A percentile compares a stretch with the other conserved stretches of the same genome.
These are phyloP conservation scores for Penicillium verrucosum DNA, from an alignment of 2,329 filamentous ascomycete species.

Conservation along the genomic window DNA sequence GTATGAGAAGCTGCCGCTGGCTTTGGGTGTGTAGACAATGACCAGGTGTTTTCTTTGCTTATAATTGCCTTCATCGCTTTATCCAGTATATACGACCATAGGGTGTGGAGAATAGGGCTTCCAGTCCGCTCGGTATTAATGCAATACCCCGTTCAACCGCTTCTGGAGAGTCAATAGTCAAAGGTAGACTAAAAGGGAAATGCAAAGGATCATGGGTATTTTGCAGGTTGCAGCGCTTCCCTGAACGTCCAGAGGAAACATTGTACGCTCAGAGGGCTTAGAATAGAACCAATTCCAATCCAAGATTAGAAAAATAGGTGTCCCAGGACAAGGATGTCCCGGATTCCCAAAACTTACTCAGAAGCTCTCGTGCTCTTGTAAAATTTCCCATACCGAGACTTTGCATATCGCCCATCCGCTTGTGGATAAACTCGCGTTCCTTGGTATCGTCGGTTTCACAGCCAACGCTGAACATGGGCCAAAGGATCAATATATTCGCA, in stretches of 20 bases:
- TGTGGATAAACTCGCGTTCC: slow-evolving; percentile 20
- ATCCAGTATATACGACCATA: no score
- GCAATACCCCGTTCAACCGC: no score
- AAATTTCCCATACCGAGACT: slow-evolving; percentile 30
- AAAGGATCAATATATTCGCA: slow-evolving; percentile 30
- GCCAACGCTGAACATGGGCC: slow-evolving; percentile 34
- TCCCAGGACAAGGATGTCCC: slow-evolving; percentile 20
- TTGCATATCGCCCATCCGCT: slow-evolving; percentile 29
- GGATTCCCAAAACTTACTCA: slow-evolving; percentile 24
- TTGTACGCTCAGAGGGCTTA: slow-evolving; percentile 1
- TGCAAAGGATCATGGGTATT: no score
- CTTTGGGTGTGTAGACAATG: no score
- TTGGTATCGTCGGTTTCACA: slow-evolving; percentile 24
- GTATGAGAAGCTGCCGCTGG: slow-evolving; percentile 42
- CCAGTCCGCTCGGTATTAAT: no score
- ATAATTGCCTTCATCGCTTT: no score
- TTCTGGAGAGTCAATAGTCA: no score
- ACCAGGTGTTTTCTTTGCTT: no score
- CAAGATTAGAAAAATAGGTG: slow-evolving; percentile 18
- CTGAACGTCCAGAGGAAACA: no score
- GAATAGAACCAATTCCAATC: slow-evolving; percentile 27
- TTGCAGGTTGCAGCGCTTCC: no score
- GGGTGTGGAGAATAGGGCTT: no score
- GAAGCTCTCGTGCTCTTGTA: slow-evolving; percentile 21
- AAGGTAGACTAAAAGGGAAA: no score